Evolutionary conservation across 352 stramenopile genomes (phyloP), one percentile per base, ranked within the genome.

Genomic region (Globisporangium abappressorium): DNA sequence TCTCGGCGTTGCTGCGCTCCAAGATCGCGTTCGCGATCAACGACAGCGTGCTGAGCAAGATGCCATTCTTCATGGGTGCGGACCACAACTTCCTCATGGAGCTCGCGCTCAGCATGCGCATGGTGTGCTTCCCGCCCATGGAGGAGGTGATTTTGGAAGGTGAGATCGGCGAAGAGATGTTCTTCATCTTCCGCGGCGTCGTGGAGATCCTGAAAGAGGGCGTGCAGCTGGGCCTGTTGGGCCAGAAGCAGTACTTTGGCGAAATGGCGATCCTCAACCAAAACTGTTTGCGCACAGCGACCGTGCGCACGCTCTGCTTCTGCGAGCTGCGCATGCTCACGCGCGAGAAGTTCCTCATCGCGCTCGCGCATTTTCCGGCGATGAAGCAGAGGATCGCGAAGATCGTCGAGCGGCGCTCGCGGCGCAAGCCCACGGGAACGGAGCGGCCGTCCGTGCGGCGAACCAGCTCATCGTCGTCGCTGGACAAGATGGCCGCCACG

Each of bases 11-110:
- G 64, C 71, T 93, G 43, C 81, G 84, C 4, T 90, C 81, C 8
- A 93, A 93, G 57, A 93, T 93, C 70, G 84, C 84, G 26, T 68
- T 93, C 11, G 82, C 75, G 34, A 93, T 93, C 58, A 93, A 91
- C 70, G 84, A 91, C 70, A 79, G 85, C 28, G 87, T 93, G 47
- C 62, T 93, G 36, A 81, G 78, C 62, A 93, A 93, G 57, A 88
- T 93, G 66, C 81, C 81, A 24, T 92, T 92, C 58, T 92, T 92
- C 69, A 84, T 71, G 11, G 84, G 82, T 5, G 87, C 79, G 33
- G 84, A 93, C 15, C 84, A 81, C 15, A 91, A 89, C 66, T 93
- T 93, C 70, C 73, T 93, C 30, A 85, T 91, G 78, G 84, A 93
- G 38, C 75, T 93, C 8, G 84, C 84, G 24, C 62, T 93, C 12